Evolutionary conservation across 2,329 filamentous ascomycete genomes (phyloP).

Genomic region (Ophiocordyceps sinensis): DNA sequence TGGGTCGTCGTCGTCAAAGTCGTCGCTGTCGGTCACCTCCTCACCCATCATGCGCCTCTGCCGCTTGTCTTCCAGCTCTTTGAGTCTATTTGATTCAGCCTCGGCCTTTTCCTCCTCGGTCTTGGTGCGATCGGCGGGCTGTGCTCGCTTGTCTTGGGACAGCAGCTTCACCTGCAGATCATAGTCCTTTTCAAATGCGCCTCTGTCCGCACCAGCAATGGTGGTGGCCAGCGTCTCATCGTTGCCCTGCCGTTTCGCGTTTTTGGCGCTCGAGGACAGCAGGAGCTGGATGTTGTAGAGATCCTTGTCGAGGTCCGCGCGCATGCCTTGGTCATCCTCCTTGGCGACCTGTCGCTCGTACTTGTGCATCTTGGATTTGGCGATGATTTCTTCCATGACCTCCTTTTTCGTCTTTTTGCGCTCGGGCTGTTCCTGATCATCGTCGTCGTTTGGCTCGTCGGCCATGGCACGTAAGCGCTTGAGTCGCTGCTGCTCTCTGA

Average conservation of each 20-base stretch:
- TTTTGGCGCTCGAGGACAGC: conserved; percentile 37
- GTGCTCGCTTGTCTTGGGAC: conserved; percentile 69
- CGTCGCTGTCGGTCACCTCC: conserved; percentile 51
- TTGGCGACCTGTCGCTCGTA: conserved; percentile 86
- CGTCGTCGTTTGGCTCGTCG: conserved; percentile 30
- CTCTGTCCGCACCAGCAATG: conserved; percentile 43
- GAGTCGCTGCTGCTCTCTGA: conserved; percentile 36
- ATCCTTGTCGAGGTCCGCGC: conserved; percentile 72
- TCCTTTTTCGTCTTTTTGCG: conserved; percentile 92
- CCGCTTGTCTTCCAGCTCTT: conserved; percentile 70
- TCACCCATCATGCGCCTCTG: conserved; percentile 79
- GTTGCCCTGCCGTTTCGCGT: conserved; percentile 16
- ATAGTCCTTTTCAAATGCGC: conserved; percentile 71
- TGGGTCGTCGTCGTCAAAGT: conserved; percentile 29
- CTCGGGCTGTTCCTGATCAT: conserved; percentile 48
- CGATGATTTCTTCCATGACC: conserved; percentile 95
- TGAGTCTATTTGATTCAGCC: conserved; percentile 63
- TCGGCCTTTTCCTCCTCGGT: conserved; percentile 74
- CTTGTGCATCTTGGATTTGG: conserved; percentile 92
- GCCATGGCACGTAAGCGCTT: conserved; percentile 39
- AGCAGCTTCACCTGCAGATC: conserved; percentile 72
- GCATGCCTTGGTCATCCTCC: conserved; percentile 82
- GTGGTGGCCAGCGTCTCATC: conserved; percentile 10
- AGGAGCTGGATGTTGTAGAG: conserved; percentile 63
- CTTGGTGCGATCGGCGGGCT: conserved; percentile 78